phyloP scores from a whole-genome alignment of 106 monocot species.

The Apostasia shenzhenica region DNA sequence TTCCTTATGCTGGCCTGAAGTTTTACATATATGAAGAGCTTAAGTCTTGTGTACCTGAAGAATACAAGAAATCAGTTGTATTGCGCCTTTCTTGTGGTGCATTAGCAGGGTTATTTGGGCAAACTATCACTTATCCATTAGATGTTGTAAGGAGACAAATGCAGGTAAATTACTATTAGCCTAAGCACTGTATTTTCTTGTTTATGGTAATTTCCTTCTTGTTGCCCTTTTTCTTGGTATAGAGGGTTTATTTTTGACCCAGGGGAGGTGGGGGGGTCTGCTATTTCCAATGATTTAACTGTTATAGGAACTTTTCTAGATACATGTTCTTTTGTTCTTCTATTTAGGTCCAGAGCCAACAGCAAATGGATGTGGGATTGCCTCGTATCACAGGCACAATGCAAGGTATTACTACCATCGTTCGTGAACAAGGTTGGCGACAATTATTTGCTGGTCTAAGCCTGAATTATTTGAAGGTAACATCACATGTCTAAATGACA shows the following conservation, averaged over 20 bases:
- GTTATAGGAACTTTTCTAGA: too few relatives aligned
- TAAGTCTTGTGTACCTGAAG: slow-evolving; percentile 60
- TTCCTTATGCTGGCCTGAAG: slow-evolving; percentile 89
- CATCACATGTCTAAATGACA: background rate
- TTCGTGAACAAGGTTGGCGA: slow-evolving; percentile 57
- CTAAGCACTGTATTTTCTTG: background rate
- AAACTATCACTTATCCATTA: slow-evolving; percentile 85
- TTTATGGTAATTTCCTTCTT: background rate
- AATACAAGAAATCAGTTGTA: slow-evolving; percentile 48
- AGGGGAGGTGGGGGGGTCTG: background rate
- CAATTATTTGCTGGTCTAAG: slow-evolving; percentile 85
- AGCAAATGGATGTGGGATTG: slow-evolving; percentile 4
- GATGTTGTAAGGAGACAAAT: slow-evolving; percentile 92
- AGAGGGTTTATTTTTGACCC: background rate
- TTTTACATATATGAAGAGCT: slow-evolving; percentile 91
- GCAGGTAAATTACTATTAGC: slow-evolving; percentile 42
- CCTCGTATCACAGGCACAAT: slow-evolving; percentile 13
- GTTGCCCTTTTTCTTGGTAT: background rate
- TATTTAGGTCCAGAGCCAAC: slow-evolving; percentile 58
- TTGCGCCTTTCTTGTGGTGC: slow-evolving; percentile 71
- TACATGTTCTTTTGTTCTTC: background rate
- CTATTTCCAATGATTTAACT: too few relatives aligned
- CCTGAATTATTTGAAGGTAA: slow-evolving; percentile 89
- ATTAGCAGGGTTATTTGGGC: slow-evolving; percentile 88
- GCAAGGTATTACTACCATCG: slow-evolving; percentile 49